phyloP scores from a whole-genome alignment of 352 stramenopile species.

The Pythium oligandrum region DNA sequence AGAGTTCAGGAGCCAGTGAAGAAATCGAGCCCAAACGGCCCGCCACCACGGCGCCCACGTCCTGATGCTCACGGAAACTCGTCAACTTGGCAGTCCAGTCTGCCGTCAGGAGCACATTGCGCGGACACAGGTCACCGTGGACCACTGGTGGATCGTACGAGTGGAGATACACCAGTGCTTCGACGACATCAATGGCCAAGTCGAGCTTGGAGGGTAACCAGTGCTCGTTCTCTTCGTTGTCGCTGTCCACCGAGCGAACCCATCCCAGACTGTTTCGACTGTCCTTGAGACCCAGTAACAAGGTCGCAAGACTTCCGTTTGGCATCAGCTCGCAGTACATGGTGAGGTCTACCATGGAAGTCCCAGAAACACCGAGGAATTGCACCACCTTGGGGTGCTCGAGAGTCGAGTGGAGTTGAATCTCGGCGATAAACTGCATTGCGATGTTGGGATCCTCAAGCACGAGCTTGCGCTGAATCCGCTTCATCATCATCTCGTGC shows the following conservation, averaged over 20 bases:
- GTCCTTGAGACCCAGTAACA: neutral
- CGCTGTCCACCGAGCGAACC: too few relatives aligned
- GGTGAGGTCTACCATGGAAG: neutral
- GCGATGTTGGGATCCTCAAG: neutral
- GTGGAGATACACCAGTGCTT: too few relatives aligned
- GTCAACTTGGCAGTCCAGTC: slow-evolving; percentile 1
- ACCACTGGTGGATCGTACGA: slow-evolving; percentile 6
- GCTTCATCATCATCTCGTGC: neutral
- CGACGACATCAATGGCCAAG: neutral
- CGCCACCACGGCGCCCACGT: neutral
- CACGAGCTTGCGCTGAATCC: neutral
- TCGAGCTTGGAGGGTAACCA: neutral
- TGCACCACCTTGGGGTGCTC: slow-evolving; percentile 5
- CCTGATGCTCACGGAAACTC: neutral
- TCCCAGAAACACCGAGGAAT: neutral
- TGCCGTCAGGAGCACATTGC: slow-evolving; percentile 1
- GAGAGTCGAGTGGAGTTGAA: neutral
- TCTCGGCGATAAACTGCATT: neutral
- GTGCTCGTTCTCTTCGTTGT: too few relatives aligned
- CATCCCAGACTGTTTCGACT: too few relatives aligned
- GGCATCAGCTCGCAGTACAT: slow-evolving; percentile 3
- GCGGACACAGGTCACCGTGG: slow-evolving; percentile 1
- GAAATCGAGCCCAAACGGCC: neutral
- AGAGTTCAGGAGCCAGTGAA: neutral
- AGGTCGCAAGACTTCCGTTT: slow-evolving; percentile 2